A percentile compares a stretch with the other conserved stretches of the same genome.
Conservation (phyloP, 2,329 filamentous ascomycete species). For the Neurospora sp. region DNA sequence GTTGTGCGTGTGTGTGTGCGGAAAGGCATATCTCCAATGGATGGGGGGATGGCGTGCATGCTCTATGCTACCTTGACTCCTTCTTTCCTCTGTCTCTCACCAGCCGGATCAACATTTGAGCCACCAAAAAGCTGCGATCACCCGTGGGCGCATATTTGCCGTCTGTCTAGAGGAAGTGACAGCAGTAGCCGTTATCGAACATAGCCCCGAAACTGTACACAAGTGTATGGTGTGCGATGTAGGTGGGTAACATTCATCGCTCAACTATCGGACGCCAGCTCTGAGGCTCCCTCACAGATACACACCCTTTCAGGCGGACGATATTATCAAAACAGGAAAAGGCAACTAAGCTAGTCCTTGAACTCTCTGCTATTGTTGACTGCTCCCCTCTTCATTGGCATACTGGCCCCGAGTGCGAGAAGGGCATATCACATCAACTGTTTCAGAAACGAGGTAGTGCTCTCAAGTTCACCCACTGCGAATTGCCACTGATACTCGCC, state of each 20-base stretch:
- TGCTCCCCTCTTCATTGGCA: not conserved
- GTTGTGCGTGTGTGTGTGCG: not conserved
- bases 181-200: not conserved
- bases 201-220: not conserved
- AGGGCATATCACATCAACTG: not conserved
- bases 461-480: not conserved
- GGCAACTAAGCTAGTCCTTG: not conserved
- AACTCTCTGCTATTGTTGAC: not conserved
- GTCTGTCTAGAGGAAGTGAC: not conserved
- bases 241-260: not conserved
- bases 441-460: not conserved
- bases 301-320: not conserved
- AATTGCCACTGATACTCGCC: not conserved
- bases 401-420: not conserved
- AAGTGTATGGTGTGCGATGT: not conserved
- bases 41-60: not conserved
- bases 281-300: not conserved
- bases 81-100: not conserved
- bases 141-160: not conserved
- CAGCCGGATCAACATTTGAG: not conserved
- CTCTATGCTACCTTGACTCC: not conserved
- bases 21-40: not conserved
- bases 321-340: not conserved
- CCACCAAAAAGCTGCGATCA: not conserved
- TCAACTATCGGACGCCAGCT: not conserved